Conservation (phyloP, 768 basidiomycete species). For the Boletus patriciae region DNA sequence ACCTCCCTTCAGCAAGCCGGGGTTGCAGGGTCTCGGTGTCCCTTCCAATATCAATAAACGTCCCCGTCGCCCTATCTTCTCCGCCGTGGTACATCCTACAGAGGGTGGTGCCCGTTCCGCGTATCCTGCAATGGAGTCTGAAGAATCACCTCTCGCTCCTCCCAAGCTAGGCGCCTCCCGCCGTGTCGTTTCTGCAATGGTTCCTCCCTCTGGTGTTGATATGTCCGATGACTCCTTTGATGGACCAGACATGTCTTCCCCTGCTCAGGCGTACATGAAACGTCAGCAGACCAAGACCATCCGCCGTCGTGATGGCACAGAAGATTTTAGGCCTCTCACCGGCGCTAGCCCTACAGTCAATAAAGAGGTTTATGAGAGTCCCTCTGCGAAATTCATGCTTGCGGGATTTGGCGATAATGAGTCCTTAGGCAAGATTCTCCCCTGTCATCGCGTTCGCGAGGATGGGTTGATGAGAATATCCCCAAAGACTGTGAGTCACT, state of each 20-base stretch:
- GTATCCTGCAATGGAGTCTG: conserved; percentile 40
- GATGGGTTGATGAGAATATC: conserved; percentile 94
- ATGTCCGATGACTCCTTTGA: conserved; percentile 55
- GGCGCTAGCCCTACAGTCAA: conserved; percentile 55
- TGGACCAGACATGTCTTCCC: conserved; percentile 70
- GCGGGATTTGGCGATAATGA: conserved; percentile 92
- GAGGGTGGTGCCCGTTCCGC: conserved; percentile 43
- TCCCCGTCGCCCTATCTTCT: conserved; percentile 64
- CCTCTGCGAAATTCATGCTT: conserved; percentile 53
- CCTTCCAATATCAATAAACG: conserved; percentile 59
- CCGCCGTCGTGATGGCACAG: conserved; percentile 76
- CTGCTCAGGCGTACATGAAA: conserved; percentile 77
- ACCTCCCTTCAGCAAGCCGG: conserved; percentile 49
- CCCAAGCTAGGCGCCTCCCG: conserved; percentile 51
- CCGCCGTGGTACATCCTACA: conserved; percentile 56
- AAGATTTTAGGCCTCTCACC: conserved; percentile 75
- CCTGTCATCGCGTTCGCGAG: conserved; percentile 90
- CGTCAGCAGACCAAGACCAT: conserved; percentile 78
- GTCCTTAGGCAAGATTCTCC: conserved; percentile 87
- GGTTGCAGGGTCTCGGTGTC: conserved; percentile 52
- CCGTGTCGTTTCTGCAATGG: conserved; percentile 75
- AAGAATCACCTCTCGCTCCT: conserved; percentile 17
- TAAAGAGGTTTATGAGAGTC: conserved; percentile 51
- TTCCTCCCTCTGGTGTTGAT: conserved; percentile 43
- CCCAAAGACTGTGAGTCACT: conserved; percentile 64